Conservation (phyloP, 192 early-diverging fungal species). For the Phlyctochytrium bullatum region DNA sequence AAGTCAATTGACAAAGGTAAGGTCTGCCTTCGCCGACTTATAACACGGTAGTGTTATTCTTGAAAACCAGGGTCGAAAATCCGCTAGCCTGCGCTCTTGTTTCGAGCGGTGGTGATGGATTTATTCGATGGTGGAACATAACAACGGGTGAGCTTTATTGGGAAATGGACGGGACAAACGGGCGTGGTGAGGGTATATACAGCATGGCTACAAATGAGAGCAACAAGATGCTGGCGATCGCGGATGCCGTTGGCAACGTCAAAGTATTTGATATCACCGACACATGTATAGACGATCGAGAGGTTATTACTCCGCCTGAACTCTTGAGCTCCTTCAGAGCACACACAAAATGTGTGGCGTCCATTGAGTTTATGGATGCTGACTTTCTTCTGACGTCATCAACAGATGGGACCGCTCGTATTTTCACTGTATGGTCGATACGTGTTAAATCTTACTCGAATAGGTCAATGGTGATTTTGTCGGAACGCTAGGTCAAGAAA, state of each 20-base stretch:
- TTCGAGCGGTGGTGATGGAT: conserved; percentile 46
- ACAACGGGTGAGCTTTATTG: conserved; percentile 25
- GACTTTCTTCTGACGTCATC: conserved; percentile 37
- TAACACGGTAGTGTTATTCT: conserved; percentile 41
- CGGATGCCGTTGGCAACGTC: conserved; percentile 36
- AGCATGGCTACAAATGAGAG: conserved; percentile 30
- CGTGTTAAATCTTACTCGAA: not conserved
- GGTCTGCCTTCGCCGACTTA: not conserved
- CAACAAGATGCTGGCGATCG: conserved; percentile 38
- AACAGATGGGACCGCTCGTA: conserved; percentile 43
- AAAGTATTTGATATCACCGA: conserved; percentile 38
- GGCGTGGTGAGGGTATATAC: conserved; percentile 26
- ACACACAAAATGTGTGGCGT: conserved; percentile 31
- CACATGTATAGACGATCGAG: conserved; percentile 27
- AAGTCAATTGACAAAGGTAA: conserved; percentile 46
- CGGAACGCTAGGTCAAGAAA: conserved; percentile 51
- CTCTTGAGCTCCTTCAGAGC: conserved; percentile 32
- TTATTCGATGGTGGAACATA: conserved; percentile 50
- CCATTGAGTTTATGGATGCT: conserved; percentile 31
- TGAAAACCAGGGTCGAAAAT: conserved; percentile 18
- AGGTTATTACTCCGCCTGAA: conserved; percentile 12
- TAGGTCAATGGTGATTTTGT: conserved; percentile 44
- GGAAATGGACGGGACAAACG: conserved; percentile 23
- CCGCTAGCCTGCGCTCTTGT: conserved; percentile 32
- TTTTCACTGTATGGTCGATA: conserved; percentile 43